These are phyloP conservation scores for Auxenochlorella pyrenoidosa DNA, from an alignment of 139 green algal genomes.

Conservation along the genomic window DNA sequence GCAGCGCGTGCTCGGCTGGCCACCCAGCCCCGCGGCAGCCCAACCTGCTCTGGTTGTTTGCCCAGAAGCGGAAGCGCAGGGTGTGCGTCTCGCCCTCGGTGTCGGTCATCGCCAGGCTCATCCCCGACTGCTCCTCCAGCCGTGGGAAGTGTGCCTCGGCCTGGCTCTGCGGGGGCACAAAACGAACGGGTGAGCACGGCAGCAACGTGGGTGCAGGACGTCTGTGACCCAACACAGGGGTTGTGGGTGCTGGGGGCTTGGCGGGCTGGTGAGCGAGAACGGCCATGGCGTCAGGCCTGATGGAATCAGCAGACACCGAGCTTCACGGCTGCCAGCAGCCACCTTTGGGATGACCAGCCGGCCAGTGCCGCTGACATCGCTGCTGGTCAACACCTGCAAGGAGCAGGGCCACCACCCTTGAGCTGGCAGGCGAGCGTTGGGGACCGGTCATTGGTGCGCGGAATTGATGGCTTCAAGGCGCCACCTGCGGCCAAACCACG, in stretches of 20 bases:
- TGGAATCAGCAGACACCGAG: too few species aligned
- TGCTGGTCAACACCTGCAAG: constrained; percentile 51
- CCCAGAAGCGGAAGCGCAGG: constrained; percentile 57
- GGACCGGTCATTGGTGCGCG: too few species aligned
- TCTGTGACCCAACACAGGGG: too few species aligned
- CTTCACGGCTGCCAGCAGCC: too few species aligned
- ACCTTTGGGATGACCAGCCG: constrained; percentile 68
- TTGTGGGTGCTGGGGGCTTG: too few species aligned
- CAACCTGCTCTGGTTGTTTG: constrained; percentile 57
- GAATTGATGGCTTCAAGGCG: too few species aligned
- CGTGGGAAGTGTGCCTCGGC: constrained; percentile 55
- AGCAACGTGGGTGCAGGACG: too few species aligned
- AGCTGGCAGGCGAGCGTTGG: background rate
- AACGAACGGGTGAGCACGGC: too few species aligned
- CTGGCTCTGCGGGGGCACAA: constrained; percentile 30
- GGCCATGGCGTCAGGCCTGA: too few species aligned
- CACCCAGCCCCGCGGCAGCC: background rate
- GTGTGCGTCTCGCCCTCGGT: constrained; percentile 32
- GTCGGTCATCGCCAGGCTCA: constrained; percentile 35
- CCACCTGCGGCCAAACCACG: too few species aligned
- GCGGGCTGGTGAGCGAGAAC: too few species aligned
- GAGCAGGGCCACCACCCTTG: background rate
- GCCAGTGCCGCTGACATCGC: constrained; percentile 50
- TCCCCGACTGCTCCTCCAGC: constrained; percentile 43
- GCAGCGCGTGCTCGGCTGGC: too few species aligned